phyloP scores from a whole-genome alignment of 2,329 filamentous ascomycete genomes.

The Lachnellula hyalina region DNA sequence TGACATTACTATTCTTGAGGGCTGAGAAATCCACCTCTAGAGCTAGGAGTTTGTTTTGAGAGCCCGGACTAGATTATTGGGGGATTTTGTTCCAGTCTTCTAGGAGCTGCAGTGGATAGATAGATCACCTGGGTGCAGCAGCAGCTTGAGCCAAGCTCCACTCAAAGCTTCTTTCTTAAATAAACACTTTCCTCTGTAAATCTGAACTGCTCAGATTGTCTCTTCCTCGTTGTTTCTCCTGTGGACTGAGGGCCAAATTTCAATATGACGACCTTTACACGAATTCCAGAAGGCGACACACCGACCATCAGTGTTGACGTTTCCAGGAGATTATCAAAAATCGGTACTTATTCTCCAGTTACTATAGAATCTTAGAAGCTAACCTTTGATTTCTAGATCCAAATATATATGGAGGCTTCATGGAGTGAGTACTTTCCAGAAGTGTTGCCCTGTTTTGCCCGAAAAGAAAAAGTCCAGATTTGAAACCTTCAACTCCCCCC shows the following conservation, averaged over 20 bases:
- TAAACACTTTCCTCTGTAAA: neutral
- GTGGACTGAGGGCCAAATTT: too few species aligned
- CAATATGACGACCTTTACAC: constrained; percentile 68
- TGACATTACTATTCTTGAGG: too few species aligned
- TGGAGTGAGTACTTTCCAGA: constrained; percentile 54
- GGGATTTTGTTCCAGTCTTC: too few species aligned
- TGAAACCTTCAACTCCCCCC: neutral
- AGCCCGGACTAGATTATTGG: too few species aligned
- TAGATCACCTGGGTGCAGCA: too few species aligned
- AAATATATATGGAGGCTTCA: constrained; percentile 80
- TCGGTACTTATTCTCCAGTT: constrained; percentile 35
- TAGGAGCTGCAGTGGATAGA: too few species aligned
- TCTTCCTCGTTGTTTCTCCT: too few species aligned
- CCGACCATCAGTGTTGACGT: constrained; percentile 63
- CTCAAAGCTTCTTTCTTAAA: neutral
- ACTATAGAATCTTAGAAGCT: neutral
- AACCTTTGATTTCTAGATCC: constrained; percentile 42
- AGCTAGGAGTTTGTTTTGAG: too few species aligned
- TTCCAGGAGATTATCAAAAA: constrained; percentile 60
- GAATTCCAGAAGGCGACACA: constrained; percentile 53
- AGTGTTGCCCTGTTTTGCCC: neutral
- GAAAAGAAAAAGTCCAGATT: neutral
- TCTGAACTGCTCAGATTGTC: too few species aligned
- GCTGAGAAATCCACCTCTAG: too few species aligned
- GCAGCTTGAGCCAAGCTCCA: neutral